Conservation (phyloP, 345 rosid species). For the Turritis glabra region DNA sequence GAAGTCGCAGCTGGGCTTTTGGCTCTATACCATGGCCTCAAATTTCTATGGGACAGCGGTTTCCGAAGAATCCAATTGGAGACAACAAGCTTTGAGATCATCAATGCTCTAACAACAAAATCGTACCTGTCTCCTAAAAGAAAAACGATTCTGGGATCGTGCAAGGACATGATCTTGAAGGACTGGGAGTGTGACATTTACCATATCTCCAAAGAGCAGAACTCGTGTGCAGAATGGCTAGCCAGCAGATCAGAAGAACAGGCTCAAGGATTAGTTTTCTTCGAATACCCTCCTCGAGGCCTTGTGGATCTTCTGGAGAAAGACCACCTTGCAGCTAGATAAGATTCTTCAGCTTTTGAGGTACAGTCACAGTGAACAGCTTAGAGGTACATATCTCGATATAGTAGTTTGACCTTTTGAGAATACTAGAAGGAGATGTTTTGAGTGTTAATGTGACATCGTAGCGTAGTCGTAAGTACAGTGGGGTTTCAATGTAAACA, state of each 20-base stretch:
- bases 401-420: constrained; percentile 3
- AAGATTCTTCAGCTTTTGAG: constrained; percentile 21
- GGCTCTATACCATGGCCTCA: constrained; percentile 56
- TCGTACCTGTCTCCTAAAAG: constrained; percentile 24
- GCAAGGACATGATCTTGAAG: constrained; percentile 41
- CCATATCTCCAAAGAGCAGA: constrained; percentile 37
- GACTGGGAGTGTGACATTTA: constrained; percentile 50
- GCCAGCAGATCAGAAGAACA: constrained; percentile 35
- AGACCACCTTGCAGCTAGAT: constrained; percentile 24
- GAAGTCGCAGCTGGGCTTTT: constrained; percentile 44
- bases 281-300: constrained; percentile 42
- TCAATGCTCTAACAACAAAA: constrained; percentile 33
- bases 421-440: background rate
- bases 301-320: constrained; percentile 36
- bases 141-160: constrained; percentile 34
- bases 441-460: background rate
- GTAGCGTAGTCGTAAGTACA: constrained; percentile 6
- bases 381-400: constrained; percentile 24
- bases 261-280: constrained; percentile 12
- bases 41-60: constrained; percentile 49
- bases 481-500: constrained; percentile 10
- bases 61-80: constrained; percentile 46
- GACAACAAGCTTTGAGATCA: constrained; percentile 36
- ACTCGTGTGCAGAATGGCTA: constrained; percentile 47
- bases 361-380: constrained; percentile 16